Conservation (phyloP, 805 yeast genomes). For the Nakazawaea ishiwadae region DNA sequence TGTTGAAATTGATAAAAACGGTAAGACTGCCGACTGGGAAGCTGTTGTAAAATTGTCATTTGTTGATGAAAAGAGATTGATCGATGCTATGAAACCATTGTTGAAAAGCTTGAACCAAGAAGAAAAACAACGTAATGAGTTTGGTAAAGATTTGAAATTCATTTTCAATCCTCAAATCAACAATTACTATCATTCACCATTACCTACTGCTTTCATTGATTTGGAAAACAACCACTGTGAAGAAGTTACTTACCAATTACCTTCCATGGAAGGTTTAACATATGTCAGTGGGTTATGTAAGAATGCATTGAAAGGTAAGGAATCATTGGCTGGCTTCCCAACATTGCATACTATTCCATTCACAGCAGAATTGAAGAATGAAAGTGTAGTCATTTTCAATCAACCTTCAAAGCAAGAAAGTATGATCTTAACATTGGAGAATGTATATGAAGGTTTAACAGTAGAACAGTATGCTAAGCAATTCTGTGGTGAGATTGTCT, state of each 20-base stretch:
- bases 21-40: conserved; percentile 96
- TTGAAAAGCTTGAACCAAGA: conserved; percentile 60
- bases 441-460: conserved; percentile 49
- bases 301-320: conserved; percentile 66
- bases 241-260: conserved; percentile 52
- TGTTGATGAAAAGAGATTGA: conserved; percentile 77
- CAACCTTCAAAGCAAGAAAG: conserved; percentile 83
- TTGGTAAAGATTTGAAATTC: conserved; percentile 68
- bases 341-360: conserved; percentile 69
- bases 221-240: conserved; percentile 75
- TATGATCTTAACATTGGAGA: conserved; percentile 58
- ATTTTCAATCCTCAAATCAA: conserved; percentile 73
- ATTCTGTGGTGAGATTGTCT: conserved; percentile 58
- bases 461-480: conserved; percentile 63
- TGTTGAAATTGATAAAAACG: conserved; percentile 86
- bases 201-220: conserved; percentile 73
- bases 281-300: conserved; percentile 54
- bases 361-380: conserved; percentile 45
- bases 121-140: conserved; percentile 68
- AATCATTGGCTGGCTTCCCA: conserved; percentile 87
- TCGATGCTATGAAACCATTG: conserved; percentile 66
- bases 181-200: conserved; percentile 64
- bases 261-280: conserved; percentile 35
- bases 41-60: conserved; percentile 91
- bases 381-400: conserved; percentile 74